Evolutionary conservation across 495 filamentous ascomycete species (phyloP).

Genomic region (Penicillium nucicola): DNA sequence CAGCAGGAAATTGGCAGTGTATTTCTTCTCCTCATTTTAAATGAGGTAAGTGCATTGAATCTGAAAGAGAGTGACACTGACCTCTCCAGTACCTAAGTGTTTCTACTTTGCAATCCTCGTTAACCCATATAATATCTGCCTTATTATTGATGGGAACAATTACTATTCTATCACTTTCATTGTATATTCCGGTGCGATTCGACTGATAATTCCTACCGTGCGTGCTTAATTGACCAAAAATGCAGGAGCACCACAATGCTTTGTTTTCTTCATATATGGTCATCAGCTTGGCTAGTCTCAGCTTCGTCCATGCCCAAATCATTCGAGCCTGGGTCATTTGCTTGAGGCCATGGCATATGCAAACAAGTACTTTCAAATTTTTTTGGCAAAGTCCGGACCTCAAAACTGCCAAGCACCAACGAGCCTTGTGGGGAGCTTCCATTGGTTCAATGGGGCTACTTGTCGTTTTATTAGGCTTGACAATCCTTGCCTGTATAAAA

Average conservation of each 20-base stretch:
- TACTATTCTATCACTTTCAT: conserved; percentile 7
- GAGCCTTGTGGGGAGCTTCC: conserved; percentile 7
- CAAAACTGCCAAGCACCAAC: conserved; percentile 2
- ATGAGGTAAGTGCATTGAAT: conserved; percentile 7
- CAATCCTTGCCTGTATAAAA: conserved; percentile 8
- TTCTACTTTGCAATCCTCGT: conserved; percentile 7
- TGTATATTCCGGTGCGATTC: conserved; percentile 7
- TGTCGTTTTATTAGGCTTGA: conserved; percentile 8
- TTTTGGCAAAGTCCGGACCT: conserved; percentile 2
- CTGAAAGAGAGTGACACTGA: conserved; percentile 5
- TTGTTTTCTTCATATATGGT: conserved; percentile 7
- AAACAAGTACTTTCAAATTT: conserved; percentile 6
- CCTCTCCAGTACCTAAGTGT: conserved; percentile 7
- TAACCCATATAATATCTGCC: conserved; percentile 8
- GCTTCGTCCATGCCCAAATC: conserved; percentile 3
- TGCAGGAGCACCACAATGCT: conserved; percentile 5
- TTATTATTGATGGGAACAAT: conserved; percentile 9
- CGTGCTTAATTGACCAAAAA: conserved; percentile 4
- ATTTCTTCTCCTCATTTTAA: conserved; percentile 7
- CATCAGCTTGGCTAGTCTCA: conserved; percentile 2
- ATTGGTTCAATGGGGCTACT: conserved; percentile 5
- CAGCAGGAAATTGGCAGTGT: conserved; percentile 1
- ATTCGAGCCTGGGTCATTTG: conserved; percentile 6
- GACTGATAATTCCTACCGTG: background rate
- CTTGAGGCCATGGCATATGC: conserved; percentile 5